A percentile compares a stretch with the other conserved stretches of the same genome.
Conservation (phyloP, 2,329 filamentous ascomycete genomes). For the Eutypa lata region DNA sequence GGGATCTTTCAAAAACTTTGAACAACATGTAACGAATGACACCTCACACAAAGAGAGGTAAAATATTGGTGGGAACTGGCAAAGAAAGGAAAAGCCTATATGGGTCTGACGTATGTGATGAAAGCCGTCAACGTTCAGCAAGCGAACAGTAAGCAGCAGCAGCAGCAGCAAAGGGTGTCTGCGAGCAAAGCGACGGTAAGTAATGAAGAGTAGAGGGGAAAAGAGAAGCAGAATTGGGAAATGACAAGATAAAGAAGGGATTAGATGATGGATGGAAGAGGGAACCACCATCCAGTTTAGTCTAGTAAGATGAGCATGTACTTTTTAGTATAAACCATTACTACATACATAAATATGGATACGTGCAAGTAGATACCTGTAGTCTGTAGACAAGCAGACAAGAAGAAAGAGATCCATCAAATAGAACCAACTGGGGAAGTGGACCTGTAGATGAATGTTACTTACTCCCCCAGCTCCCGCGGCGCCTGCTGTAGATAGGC, state of each 20-base stretch:
- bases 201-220: neutral
- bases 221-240: neutral
- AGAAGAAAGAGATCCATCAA: neutral
- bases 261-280: neutral
- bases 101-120: slow-evolving; percentile 5
- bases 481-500: neutral
- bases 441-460: neutral
- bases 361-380: too few relatives aligned
- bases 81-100: slow-evolving; percentile 12
- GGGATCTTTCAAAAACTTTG: slow-evolving; percentile 7
- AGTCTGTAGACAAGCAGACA: too few relatives aligned
- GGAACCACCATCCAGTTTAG: neutral
- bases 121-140: neutral
- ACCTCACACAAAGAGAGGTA: slow-evolving; percentile 14
- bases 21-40: slow-evolving; percentile 18
- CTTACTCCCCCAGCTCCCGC: neutral
- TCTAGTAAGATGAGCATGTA: too few relatives aligned
- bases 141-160: neutral
- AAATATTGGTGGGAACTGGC: slow-evolving; percentile 5
- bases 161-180: neutral
- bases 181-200: neutral
- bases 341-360: too few relatives aligned
- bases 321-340: too few relatives aligned
- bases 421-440: neutral
- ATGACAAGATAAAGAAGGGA: neutral